Evolutionary conservation across 208 protist genomes (phyloP).

Genomic region (Trypanosomatidae sp.): DNA sequence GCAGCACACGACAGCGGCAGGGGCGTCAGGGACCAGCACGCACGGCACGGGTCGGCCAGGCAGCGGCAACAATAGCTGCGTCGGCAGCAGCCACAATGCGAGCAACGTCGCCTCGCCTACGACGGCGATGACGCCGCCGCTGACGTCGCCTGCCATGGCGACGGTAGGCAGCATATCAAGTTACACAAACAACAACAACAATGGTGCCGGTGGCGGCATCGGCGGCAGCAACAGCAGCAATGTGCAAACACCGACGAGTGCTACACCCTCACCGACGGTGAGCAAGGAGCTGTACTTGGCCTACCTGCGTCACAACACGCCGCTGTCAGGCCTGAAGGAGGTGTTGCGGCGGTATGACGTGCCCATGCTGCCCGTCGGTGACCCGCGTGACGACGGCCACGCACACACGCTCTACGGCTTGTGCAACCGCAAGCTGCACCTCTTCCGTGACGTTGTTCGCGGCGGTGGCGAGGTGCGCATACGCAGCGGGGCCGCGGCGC

Average conservation of each 20-base stretch:
- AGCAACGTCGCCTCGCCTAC: slow-evolving; percentile 11
- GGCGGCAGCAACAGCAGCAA: too few species aligned
- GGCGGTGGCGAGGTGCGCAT: slow-evolving; percentile 26
- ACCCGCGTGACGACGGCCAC: slow-evolving; percentile 21
- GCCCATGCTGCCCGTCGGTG: slow-evolving; percentile 20
- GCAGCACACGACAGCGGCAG: too few species aligned
- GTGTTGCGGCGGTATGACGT: slow-evolving; percentile 54
- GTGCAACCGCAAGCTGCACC: slow-evolving; percentile 41
- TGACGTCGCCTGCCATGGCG: too few species aligned
- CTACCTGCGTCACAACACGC: slow-evolving; percentile 62
- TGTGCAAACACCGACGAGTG: too few species aligned
- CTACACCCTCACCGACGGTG: slow-evolving; percentile 18
- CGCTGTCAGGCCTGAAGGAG: slow-evolving; percentile 38
- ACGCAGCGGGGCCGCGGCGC: slow-evolving; percentile 33
- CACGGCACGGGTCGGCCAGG: too few species aligned
- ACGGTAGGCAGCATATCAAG: too few species aligned
- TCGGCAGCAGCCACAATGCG: too few species aligned
- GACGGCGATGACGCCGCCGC: slow-evolving; percentile 42
- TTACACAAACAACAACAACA: too few species aligned
- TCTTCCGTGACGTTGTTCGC: slow-evolving; percentile 45
- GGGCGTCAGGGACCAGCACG: too few species aligned
- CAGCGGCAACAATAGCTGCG: too few species aligned
- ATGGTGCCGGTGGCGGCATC: too few species aligned
- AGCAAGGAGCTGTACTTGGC: slow-evolving; percentile 73
- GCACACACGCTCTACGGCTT: slow-evolving; percentile 48